Conservation (phyloP, 108 stramenopile genomes). For the Stephanodiscus minutulus region DNA sequence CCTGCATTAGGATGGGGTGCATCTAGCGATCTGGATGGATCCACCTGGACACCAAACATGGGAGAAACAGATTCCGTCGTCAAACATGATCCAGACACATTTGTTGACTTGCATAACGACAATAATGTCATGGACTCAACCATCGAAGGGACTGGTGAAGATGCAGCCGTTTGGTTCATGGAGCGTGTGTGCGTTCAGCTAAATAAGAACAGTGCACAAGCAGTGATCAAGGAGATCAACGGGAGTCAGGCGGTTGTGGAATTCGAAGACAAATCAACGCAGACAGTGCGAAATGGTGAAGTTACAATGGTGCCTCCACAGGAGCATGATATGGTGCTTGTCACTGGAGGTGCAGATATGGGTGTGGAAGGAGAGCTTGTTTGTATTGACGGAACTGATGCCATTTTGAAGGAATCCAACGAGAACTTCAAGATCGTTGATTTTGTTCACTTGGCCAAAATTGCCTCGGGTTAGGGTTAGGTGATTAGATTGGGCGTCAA, state of each 20-base stretch:
- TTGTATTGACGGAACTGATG: constrained; percentile 91
- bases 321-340: constrained; percentile 89
- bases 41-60: constrained; percentile 58
- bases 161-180: constrained; percentile 91
- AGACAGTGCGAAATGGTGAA: constrained; percentile 65
- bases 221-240: constrained; percentile 87
- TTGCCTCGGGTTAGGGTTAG: constrained; percentile 35
- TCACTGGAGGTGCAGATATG: constrained; percentile 87
- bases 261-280: constrained; percentile 69
- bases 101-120: constrained; percentile 34
- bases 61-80: constrained; percentile 24
- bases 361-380: constrained; percentile 90
- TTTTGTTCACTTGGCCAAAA: constrained; percentile 85
- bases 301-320: constrained; percentile 76
- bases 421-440: constrained; percentile 95
- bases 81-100: constrained; percentile 44
- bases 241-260: constrained; percentile 73
- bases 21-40: constrained; percentile 44
- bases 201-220: constrained; percentile 58
- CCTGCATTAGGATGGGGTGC: constrained; percentile 57
- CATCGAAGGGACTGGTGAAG: constrained; percentile 59
- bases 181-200: constrained; percentile 88
- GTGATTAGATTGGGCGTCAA: too few species aligned
- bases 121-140: constrained; percentile 52
- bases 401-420: constrained; percentile 89